Evolutionary conservation across 2,329 filamentous ascomycete species (phyloP).

Genomic region (Penicillium sp.): DNA sequence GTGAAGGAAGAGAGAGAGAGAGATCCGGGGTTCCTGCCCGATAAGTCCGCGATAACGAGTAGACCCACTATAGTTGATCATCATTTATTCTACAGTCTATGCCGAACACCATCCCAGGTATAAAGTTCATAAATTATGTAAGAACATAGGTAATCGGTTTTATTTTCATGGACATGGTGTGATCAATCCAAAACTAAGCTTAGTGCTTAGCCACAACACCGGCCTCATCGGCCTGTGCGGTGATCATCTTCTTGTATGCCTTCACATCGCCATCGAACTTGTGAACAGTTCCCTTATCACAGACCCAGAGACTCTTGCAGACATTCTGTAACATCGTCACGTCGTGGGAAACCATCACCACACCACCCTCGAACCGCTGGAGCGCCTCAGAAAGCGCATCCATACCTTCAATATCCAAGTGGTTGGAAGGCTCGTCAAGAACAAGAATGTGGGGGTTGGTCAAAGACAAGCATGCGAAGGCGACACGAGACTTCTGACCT

Average conservation of each 20-base stretch:
- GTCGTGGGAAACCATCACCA: constrained; percentile 98
- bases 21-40: constrained; percentile 13
- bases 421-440: constrained; percentile 97
- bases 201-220: constrained; percentile 64
- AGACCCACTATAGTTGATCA: background rate
- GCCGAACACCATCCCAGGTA: background rate
- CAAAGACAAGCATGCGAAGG: constrained; percentile 92
- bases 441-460: constrained; percentile 96
- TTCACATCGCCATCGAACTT: constrained; percentile 95
- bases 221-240: constrained; percentile 79
- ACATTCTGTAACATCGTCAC: constrained; percentile 98
- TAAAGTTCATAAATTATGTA: background rate
- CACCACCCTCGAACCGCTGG: constrained; percentile 84
- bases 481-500: constrained; percentile 97
- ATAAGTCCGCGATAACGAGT: constrained; percentile 7
- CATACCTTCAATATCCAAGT: constrained; percentile 99
- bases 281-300: constrained; percentile 88
- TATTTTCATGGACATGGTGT: background rate
- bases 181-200: background rate
- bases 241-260: constrained; percentile 96
- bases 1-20: background rate
- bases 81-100: constrained; percentile 3
- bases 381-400: constrained; percentile 86
- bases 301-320: constrained; percentile 94
- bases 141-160: background rate